Base-by-base conservation (phyloP, 2,329 filamentous ascomycete species). In the Parastagonospora avenae region DNA sequence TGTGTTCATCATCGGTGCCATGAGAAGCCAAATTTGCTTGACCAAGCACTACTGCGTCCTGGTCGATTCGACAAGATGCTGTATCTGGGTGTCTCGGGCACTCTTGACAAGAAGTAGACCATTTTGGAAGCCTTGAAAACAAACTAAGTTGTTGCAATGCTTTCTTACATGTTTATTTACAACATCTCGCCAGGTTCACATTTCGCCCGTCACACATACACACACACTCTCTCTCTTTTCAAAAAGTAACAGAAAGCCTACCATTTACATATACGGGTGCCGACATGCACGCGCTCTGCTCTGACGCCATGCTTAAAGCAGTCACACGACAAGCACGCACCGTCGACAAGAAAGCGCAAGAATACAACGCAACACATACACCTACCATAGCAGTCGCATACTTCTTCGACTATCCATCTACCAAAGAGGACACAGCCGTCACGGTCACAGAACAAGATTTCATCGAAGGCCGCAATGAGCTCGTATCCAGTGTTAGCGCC, bases 41-140 rank as follows among this genome's bases (percentile, higher is more conserved):
- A 99, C 70, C 91, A 91, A 57, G 94, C 93, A 4, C 78, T 99
- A 51, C 79, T 97, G 38, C 85, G 93, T 47, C 94, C 93, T 1
- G 93, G 93, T 2, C 83, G 93, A 53, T 97, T 99, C 72, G 94
- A 99, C 72, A 97, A 97, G 80, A 96, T 97, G 92, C 83, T 97
- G 28, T 97, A 97, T 68, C 81, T 99, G 10, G 94, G 94, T 31
- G 92, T 99, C 8, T 95, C 91, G 7, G 94, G 99, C 74, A 97
- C 92, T 3, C 93, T 97, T 66, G 90, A 96, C 14, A 97, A 97
- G 79, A 94, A 99, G 76, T 84, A 91, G 55, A 97, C 87, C 16
- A 97, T 99, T 58, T 78, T 99, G 68, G 91, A 97, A 73, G 94
- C 94, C 1, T 78, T 99, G 69, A 97, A 93, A 2, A 84, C 94